Evolutionary conservation across 2,329 filamentous ascomycete species (phyloP).

Genomic region (Fusarium foetens): DNA sequence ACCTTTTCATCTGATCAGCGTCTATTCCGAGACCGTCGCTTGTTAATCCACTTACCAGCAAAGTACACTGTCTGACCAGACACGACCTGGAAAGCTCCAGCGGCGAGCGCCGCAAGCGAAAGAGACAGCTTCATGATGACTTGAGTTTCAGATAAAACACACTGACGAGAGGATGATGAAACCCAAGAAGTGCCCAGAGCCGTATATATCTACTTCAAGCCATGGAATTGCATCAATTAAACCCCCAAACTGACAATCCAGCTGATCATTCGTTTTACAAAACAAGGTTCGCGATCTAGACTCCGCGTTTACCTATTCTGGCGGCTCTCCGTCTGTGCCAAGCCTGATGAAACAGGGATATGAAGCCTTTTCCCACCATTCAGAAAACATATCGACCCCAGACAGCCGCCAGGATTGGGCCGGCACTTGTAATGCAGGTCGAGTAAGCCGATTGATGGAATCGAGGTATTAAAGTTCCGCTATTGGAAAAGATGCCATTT

Average conservation of each 20-base stretch:
- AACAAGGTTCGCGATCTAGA: constrained; percentile 8
- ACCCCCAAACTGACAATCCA: neutral
- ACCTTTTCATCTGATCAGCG: constrained; percentile 39
- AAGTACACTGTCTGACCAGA: constrained; percentile 53
- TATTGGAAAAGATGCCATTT: neutral
- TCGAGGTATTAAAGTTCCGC: neutral
- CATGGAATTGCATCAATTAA: neutral
- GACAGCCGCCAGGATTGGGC: neutral
- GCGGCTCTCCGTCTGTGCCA: neutral
- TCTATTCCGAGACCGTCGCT: accelerated
- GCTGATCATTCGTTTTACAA: constrained; percentile 14
- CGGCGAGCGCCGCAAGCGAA: constrained; percentile 28
- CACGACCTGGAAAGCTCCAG: constrained; percentile 28
- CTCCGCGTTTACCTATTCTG: constrained; percentile 30
- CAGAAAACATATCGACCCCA: neutral
- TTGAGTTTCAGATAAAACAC: neutral
- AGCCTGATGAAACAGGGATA: constrained; percentile 7
- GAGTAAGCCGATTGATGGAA: constrained; percentile 29
- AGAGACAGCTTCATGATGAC: constrained; percentile 39
- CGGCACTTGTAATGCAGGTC: neutral
- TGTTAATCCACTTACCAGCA: constrained; percentile 48
- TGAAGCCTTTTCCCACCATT: constrained; percentile 31
- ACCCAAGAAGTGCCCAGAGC: neutral
- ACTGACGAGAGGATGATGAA: neutral
- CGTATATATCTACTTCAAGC: constrained; percentile 13